phyloP scores from a whole-genome alignment of 305 asterid genomes.

The Fraxinus angustifolia region DNA sequence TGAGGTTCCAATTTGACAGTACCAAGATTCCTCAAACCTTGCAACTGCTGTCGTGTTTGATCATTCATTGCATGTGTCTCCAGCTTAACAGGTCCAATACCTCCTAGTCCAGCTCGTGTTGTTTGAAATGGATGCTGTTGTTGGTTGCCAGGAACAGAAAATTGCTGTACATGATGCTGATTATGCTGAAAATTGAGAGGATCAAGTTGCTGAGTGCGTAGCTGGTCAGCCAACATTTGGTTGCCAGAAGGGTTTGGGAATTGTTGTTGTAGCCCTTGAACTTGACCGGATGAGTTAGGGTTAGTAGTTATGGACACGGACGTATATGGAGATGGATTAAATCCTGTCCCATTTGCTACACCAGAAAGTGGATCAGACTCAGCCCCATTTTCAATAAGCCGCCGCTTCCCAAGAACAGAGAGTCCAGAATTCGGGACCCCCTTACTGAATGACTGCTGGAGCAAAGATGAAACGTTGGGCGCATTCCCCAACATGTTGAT shows the following conservation, averaged over 20 bases:
- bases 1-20: slow-evolving; percentile 71
- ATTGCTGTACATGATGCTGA: slow-evolving; percentile 64
- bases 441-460: background rate
- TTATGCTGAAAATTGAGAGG: slow-evolving; percentile 52
- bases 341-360: slow-evolving; percentile 65
- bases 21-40: slow-evolving; percentile 49
- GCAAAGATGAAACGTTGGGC: background rate
- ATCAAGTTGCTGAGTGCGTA: slow-evolving; percentile 60
- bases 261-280: slow-evolving; percentile 60
- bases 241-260: slow-evolving; percentile 48
- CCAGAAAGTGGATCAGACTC: slow-evolving; percentile 62
- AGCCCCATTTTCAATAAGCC: slow-evolving; percentile 55
- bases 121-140: slow-evolving; percentile 60
- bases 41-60: slow-evolving; percentile 62
- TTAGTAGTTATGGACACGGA: slow-evolving; percentile 47
- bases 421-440: slow-evolving; percentile 3
- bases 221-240: slow-evolving; percentile 65
- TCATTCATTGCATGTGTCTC: slow-evolving; percentile 64
- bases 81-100: slow-evolving; percentile 53
- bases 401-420: slow-evolving; percentile 62
- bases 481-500: slow-evolving; percentile 10
- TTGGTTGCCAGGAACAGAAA: slow-evolving; percentile 46
- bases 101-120: slow-evolving; percentile 56
- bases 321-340: slow-evolving; percentile 50
- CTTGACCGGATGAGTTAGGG: slow-evolving; percentile 51